Percentiles rank a stretch among this genome's conserved stretches.
phyloP scores from a whole-genome alignment of 2,329 filamentous ascomycete species.

The Trichoderma semiorbis region DNA sequence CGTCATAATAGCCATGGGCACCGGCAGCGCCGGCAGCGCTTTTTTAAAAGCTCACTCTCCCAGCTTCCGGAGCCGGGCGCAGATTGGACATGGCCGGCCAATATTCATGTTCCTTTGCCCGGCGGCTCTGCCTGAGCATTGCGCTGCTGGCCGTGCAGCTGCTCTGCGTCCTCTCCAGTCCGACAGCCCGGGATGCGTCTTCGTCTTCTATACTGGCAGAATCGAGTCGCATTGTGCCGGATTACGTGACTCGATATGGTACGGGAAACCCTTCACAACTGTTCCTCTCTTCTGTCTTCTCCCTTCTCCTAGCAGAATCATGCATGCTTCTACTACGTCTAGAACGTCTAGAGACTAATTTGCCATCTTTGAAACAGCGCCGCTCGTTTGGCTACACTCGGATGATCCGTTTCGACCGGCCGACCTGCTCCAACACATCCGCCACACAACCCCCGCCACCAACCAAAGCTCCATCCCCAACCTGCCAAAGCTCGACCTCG shows the following conservation, averaged over 20 bases:
- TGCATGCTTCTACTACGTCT: background rate
- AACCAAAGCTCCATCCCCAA: background rate
- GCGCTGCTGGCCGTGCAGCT: background rate
- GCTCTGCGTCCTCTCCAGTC: background rate
- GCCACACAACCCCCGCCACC: background rate
- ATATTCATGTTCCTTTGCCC: background rate
- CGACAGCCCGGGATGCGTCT: background rate
- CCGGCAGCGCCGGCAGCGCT: background rate
- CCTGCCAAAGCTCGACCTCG: background rate
- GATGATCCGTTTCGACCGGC: conserved; percentile 3
- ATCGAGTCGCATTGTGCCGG: background rate
- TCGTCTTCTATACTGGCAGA: background rate
- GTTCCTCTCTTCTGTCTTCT: background rate
- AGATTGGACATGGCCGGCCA: background rate
- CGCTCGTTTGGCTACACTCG: conserved; percentile 3
- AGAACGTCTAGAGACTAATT: background rate
- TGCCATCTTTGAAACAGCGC: background rate
- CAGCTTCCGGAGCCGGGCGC: background rate
- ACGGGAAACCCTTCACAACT: background rate
- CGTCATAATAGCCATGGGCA: background rate
- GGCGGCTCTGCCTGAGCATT: background rate
- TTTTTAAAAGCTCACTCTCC: conserved; percentile 1
- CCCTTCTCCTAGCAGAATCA: background rate
- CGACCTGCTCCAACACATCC: conserved; percentile 3
- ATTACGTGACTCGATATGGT: background rate